Base-by-base conservation (phyloP, 2,329 filamentous ascomycete species). In the Talaromyces amestolkiae region DNA sequence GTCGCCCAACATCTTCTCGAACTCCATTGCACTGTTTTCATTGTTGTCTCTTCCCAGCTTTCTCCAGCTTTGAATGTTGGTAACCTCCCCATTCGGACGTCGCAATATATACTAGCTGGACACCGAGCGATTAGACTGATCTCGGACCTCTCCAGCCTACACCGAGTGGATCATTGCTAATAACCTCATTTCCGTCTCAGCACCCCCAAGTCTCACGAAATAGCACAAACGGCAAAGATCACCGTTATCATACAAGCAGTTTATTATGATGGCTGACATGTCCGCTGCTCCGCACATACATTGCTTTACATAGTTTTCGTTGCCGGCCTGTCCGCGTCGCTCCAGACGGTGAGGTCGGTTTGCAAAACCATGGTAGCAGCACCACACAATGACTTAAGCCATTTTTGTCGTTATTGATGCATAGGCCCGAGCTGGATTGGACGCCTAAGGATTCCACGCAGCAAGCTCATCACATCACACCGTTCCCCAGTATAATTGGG, bases 401-500 rank as follows among this genome's bases (percentile, higher is more conserved):
- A 24, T 53, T 45, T 58, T 58, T 60, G 60, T 61, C 49, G 49
- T 65, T 41, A 27, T 15, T 63, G 31, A 31, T 60, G 27, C 54
- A 56, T 22, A 24, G 15, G 58, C 45, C 58, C 47, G 60, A 63
- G 33, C 37, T 24, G 56, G 43, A 61, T 49, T 66, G 43, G 61
- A 53, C 56, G 53, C 61, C 41, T 27, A 33, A 27, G 37, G 19
- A 27, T 45, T 13, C 17, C 65, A 54, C 49, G 47, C 43, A 66
- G 61, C 61, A 66, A 64, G 65, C 39, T 66, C 65, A 58, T 66
- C 65, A 66, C 65, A 66, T 66, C 65, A 66, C 65, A 66, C 65
- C 22, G 39, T 13, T 47, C 11, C n/a, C 65, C 19, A 15, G 7
- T 43, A 31, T 61, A 24, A 66, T 66, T 66, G 61, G 65, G 54